Evolutionary conservation across 2,329 filamentous ascomycete genomes (phyloP), one percentile per base, ranked within the genome.

Genomic region (Dactylellina parvicollis): DNA sequence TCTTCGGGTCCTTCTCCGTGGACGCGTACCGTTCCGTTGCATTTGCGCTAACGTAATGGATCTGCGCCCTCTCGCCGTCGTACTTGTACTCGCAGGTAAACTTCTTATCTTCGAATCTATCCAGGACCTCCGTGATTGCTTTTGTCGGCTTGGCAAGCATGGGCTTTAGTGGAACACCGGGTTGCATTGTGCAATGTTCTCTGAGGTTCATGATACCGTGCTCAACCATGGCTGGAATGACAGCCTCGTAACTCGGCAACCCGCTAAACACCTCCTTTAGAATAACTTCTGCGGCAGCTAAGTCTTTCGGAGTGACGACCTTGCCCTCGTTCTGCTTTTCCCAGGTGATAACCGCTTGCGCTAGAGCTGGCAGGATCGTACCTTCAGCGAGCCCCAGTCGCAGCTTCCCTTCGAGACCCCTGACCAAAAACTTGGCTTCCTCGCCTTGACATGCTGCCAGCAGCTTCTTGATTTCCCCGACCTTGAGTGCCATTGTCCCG

Each of bases 41-140:
- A 74, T 94, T 90, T 75, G 92, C 91, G 3, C 93, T 89, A 30
- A 98, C 92, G 77, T 96, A 99, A 80, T 99, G 95, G 55, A 99
- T 98, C 80, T 99, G 95, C n/a, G 95, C 95, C 79, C 95, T 86
- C 81, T 99, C 95, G 52, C 95, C 95, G 78, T 99, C 95, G 79
- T 99, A 99, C 81, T 99, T 99, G 85, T 96, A 99, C 80, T 99
- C 95, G 82, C 95, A 99, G 0, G 95, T 98, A 79, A 99, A 99
- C 24, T 90, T 90, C 79, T 96, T 95, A 75, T 91, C 89, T 80
- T 98, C 95, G 76, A 99, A 99, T 3, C 95, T 91, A 81, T 99
- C 94, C 9, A 99, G 85, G 0, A 99, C 95, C 82, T 99, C 95
- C 0, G 93, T 96, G 78, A 99, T 97, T 3, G 95, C 93, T 81